A percentile compares a stretch with the other conserved stretches of the same genome.
Conservation (phyloP, 306 rosid genomes). For the Casuarina glauca region DNA sequence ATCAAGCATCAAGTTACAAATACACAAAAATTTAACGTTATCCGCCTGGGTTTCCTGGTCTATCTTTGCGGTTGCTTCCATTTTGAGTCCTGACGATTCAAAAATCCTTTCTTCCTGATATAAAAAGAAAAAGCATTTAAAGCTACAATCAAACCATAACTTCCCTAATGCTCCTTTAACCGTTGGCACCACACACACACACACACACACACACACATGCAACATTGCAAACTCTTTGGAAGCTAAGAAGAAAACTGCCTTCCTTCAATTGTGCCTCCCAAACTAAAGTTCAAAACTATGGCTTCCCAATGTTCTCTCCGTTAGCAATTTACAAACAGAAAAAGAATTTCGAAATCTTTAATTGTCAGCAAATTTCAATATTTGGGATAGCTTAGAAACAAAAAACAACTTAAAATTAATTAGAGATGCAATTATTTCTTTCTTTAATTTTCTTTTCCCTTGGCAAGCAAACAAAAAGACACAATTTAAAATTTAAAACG, state of each 20-base stretch:
- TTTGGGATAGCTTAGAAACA: background rate
- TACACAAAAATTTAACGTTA: constrained; percentile 31
- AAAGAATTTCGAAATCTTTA: too few species aligned
- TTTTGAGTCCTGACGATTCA: constrained; percentile 30
- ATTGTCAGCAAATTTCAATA: too few species aligned
- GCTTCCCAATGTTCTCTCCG: too few species aligned
- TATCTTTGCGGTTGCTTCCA: constrained; percentile 12
- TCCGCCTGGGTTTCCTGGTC: constrained; percentile 37
- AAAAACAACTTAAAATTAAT: background rate
- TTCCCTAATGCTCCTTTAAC: constrained; percentile 17
- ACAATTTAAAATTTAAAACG: background rate
- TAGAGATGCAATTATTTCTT: background rate
- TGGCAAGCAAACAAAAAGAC: constrained; percentile 3
- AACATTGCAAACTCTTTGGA: too few species aligned
- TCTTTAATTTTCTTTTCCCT: background rate
- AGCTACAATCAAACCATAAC: background rate
- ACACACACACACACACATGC: too few species aligned
- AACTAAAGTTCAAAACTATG: constrained; percentile 1
- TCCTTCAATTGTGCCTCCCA: background rate
- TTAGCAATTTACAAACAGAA: background rate
- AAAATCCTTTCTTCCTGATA: constrained; percentile 33
- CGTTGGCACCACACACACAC: too few species aligned
- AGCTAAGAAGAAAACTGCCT: constrained; percentile 7
- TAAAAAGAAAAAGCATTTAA: constrained; percentile 1
- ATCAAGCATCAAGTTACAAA: constrained; percentile 12